Base-by-base conservation (phyloP, 1,284 basidiomycete genomes). In the Fomitopsis betulina region DNA sequence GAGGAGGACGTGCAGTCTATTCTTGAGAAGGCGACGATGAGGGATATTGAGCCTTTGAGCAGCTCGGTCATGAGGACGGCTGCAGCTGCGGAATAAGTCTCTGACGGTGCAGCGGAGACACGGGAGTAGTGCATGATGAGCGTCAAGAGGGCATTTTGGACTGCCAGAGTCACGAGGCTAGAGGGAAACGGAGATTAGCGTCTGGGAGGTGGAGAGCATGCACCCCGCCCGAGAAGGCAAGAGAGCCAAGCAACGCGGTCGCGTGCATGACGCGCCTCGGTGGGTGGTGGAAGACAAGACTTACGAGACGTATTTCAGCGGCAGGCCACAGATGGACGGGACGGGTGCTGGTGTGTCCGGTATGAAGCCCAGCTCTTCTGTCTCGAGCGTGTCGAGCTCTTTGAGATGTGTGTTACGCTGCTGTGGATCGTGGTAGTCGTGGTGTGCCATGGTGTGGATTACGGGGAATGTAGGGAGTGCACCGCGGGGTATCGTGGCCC, bases 41-140 rank as follows among this genome's bases (percentile, higher is more conserved):
- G 85, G 37, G 96, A 98, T 73, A 98, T 96, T 23, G 83, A 76
- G 55, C 94, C 93, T 73, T 99, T 98, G 64, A 98, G 79, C 32
- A 98, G 76, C 75, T 99, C 96, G 73, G 94, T 96, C 65, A 98
- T 77, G 35, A 98, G 82, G 21, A 98, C 96, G 10, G 96, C 96
- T 0, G 93, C 84, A 2, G 95, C 93, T 4, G 96, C 93, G 3
- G 93, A 96, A 74, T 98, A 99, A 23, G 89, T 75, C 23, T 88
- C 80, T 39, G 85, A 77, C 0, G 87, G 76, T 2, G 92, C 85
- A 0, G 84, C 91, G 2, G 91, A 89, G 59, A 96, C 91, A 56
- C 94, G 87, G 30, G 94, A 96, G 74, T 96, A 94, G 77, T 96
- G 93, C 92, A 98, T 95, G 63, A 98, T 91, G 68, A 98, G 94